Evolutionary conservation across 2,329 filamentous ascomycete species (phyloP).

Genomic region (Canariomyces notabilis): DNA sequence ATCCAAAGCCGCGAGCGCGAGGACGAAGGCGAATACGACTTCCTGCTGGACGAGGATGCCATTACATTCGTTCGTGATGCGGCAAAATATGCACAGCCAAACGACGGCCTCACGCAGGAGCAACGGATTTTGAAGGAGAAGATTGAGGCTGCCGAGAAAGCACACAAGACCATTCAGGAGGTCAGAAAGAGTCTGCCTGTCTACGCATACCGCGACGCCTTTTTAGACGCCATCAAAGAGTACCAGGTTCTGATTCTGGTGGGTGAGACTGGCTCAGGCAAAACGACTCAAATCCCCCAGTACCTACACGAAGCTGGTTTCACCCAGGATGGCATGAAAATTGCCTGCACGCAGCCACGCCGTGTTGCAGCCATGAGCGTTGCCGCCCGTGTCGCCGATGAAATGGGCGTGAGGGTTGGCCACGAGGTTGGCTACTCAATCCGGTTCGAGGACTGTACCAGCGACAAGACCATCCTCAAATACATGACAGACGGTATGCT

Average conservation of each 20-base stretch:
- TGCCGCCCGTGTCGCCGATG: conserved; percentile 90
- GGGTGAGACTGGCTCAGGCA: conserved; percentile 90
- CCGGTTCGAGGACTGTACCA: conserved; percentile 88
- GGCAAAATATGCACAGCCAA: conserved; percentile 23
- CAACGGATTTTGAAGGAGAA: conserved; percentile 74
- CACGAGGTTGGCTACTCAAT: conserved; percentile 93
- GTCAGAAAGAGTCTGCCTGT: conserved; percentile 87
- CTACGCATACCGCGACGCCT: conserved; percentile 78
- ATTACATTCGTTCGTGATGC: conserved; percentile 28
- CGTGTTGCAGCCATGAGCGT: conserved; percentile 97
- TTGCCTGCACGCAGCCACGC: conserved; percentile 90
- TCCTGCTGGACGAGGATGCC: conserved; percentile 76
- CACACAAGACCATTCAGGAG: conserved; percentile 82
- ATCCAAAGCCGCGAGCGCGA: conserved; percentile 69
- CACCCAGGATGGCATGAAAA: conserved; percentile 75
- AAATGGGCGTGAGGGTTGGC: conserved; percentile 84
- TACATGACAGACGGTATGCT: conserved; percentile 99
- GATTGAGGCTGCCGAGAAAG: conserved; percentile 83
- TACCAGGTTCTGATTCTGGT: conserved; percentile 89
- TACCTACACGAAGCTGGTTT: conserved; percentile 90
- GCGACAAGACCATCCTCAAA: conserved; percentile 85
- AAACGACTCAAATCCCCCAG: conserved; percentile 92
- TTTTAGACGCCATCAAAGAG: conserved; percentile 78
- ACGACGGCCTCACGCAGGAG: conserved; percentile 61
- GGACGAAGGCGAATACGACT: conserved; percentile 81